Evolutionary conservation across 345 rosid genomes (phyloP).

Genomic region (Populus alba): DNA sequence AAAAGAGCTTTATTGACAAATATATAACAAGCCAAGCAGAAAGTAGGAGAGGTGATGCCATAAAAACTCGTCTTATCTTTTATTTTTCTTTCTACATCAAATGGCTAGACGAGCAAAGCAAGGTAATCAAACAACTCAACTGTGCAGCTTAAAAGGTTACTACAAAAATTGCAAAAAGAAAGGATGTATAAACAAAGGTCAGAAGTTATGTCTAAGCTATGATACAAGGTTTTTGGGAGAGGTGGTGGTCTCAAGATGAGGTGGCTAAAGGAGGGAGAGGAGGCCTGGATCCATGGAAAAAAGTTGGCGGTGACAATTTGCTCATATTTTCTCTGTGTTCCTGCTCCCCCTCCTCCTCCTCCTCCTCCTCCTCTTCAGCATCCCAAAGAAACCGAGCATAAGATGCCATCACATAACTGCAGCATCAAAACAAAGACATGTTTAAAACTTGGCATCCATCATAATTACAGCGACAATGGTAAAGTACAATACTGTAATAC

Average conservation of each 20-base stretch:
- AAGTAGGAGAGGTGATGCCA: neutral
- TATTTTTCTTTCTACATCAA: slow-evolving; percentile 33
- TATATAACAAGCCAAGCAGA: neutral
- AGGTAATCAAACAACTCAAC: slow-evolving; percentile 7
- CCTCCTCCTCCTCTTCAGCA: slow-evolving; percentile 68
- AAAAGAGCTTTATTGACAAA: neutral
- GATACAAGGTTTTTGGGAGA: neutral
- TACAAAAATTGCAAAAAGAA: slow-evolving; percentile 13
- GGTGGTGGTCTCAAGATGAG: slow-evolving; percentile 40
- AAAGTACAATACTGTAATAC: neutral
- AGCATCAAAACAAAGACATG: slow-evolving; percentile 22
- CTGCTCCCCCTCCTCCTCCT: slow-evolving; percentile 20
- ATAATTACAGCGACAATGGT: neutral
- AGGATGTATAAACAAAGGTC: slow-evolving; percentile 32
- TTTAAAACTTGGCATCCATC: neutral
- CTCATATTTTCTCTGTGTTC: slow-evolving; percentile 29
- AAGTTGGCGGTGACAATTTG: slow-evolving; percentile 23
- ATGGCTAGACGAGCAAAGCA: slow-evolving; percentile 13
- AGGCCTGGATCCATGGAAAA: slow-evolving; percentile 37
- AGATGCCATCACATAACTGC: slow-evolving; percentile 81
- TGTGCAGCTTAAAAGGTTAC: neutral
- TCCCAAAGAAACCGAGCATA: slow-evolving; percentile 92
- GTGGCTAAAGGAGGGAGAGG: slow-evolving; percentile 49
- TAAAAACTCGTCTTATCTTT: slow-evolving; percentile 17
- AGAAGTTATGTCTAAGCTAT: slow-evolving; percentile 34